These are phyloP conservation scores for Colletotrichum costaricense DNA, from an alignment of 2,329 filamentous ascomycete genomes.

Conservation along the genomic window DNA sequence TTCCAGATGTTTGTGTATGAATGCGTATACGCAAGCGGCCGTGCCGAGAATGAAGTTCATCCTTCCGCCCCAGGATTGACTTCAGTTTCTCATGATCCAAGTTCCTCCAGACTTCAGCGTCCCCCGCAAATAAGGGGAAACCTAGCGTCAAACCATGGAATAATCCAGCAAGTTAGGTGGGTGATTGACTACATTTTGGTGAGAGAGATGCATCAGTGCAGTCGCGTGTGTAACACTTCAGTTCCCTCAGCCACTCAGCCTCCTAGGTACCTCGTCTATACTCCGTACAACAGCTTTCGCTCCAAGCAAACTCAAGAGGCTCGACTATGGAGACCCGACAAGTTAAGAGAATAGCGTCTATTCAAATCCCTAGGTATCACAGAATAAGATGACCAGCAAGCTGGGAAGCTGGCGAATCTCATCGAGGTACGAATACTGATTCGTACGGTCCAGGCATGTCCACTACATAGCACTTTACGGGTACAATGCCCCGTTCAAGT, in stretches of 20 bases:
- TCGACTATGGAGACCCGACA: neutral
- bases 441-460: neutral
- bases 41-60: neutral
- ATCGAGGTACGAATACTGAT: neutral
- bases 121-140: neutral
- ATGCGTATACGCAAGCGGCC: neutral
- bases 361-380: too few species aligned
- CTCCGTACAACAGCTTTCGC: neutral
- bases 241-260: neutral
- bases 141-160: neutral
- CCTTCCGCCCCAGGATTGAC: neutral
- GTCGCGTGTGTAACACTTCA: neutral
- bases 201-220: neutral
- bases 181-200: neutral
- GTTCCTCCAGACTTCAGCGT: neutral
- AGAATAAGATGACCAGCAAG: too few species aligned
- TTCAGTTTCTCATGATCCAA: neutral
- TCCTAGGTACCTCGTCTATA: neutral
- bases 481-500: constrained; percentile 1
- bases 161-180: neutral
- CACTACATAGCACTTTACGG: constrained; percentile 10
- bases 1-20: neutral
- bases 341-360: neutral
- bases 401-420: too few species aligned
- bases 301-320: neutral